Conservation (phyloP, 1,139 yeast genomes). For the Diutina mesorugosa region DNA sequence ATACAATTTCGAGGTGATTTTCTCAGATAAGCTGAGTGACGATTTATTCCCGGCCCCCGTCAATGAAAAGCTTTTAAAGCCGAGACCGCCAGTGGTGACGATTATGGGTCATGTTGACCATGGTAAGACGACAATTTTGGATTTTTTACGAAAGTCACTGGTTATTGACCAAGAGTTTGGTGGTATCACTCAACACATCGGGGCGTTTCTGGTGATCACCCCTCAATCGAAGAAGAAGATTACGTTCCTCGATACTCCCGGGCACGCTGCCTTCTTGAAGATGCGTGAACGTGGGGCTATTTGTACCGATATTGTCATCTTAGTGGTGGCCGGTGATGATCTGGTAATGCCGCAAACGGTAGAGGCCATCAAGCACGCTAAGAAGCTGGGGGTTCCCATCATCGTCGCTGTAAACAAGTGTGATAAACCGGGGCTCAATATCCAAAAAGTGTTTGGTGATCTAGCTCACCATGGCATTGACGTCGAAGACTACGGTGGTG, state of each 20-base stretch:
- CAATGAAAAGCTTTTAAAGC: conserved; percentile 27
- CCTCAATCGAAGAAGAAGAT: conserved; percentile 64
- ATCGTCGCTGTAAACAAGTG: conserved; percentile 90
- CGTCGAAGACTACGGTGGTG: conserved; percentile 92
- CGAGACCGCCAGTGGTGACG: conserved; percentile 89
- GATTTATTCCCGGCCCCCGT: conserved; percentile 40
- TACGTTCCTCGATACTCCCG: conserved; percentile 94
- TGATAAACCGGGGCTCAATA: conserved; percentile 66
- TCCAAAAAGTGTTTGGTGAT: conserved; percentile 66
- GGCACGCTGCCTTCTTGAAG: conserved; percentile 92
- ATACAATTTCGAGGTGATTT: conserved; percentile 57
- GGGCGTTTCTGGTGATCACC: conserved; percentile 83
- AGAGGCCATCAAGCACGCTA: conserved; percentile 92
- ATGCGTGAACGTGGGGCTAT: conserved; percentile 97
- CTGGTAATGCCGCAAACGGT: conserved; percentile 96
- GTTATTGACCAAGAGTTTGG: conserved; percentile 84
- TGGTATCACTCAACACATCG: conserved; percentile 96
- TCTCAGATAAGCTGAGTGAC: conserved; percentile 47
- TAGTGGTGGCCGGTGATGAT: conserved; percentile 98
- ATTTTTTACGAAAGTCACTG: conserved; percentile 69
- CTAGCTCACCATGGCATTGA: conserved; percentile 68
- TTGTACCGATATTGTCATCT: conserved; percentile 80
- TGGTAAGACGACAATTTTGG: conserved; percentile 91
- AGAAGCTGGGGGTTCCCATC: conserved; percentile 70
- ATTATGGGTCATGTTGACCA: conserved; percentile 99